phyloP scores from a whole-genome alignment of 2,329 filamentous ascomycete genomes.

The Trichophyton simii region DNA sequence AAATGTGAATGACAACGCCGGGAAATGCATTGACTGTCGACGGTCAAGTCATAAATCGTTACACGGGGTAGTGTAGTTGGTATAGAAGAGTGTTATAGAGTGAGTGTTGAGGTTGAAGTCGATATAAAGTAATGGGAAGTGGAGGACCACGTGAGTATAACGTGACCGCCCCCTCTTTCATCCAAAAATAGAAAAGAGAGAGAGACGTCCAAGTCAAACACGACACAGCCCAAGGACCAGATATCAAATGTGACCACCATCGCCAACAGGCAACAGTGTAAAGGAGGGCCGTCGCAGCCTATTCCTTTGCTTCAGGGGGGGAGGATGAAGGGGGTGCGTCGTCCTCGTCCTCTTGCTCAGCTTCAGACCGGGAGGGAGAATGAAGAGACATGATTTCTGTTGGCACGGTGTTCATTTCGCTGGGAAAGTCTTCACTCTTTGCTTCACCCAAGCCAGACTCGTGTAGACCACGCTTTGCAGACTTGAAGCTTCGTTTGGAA shows the following conservation, averaged over 20 bases:
- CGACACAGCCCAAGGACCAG: background rate
- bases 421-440: constrained; percentile 3
- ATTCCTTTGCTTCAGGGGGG: constrained; percentile 1
- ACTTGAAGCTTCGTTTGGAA: constrained; percentile 15
- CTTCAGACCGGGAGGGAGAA: background rate
- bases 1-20: background rate
- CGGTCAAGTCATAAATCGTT: constrained; percentile 1
- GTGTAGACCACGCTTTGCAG: background rate
- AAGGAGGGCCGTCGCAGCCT: background rate
- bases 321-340: background rate
- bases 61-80: background rate
- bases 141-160: background rate
- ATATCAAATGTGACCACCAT: background rate
- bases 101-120: background rate
- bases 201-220: background rate
- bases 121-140: background rate
- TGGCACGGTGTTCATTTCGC: constrained; percentile 12
- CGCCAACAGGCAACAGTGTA: background rate
- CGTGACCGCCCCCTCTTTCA: background rate
- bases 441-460: constrained; percentile 1
- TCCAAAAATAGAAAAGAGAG: background rate
- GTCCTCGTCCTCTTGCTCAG: background rate
- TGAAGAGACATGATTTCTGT: constrained; percentile 12
- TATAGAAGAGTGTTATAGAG: background rate
- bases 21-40: constrained; percentile 2